A percentile compares a stretch with the other conserved stretches of the same genome.
Conservation (phyloP, 805 yeast species). For the Nakazawaea laoshanensis region DNA sequence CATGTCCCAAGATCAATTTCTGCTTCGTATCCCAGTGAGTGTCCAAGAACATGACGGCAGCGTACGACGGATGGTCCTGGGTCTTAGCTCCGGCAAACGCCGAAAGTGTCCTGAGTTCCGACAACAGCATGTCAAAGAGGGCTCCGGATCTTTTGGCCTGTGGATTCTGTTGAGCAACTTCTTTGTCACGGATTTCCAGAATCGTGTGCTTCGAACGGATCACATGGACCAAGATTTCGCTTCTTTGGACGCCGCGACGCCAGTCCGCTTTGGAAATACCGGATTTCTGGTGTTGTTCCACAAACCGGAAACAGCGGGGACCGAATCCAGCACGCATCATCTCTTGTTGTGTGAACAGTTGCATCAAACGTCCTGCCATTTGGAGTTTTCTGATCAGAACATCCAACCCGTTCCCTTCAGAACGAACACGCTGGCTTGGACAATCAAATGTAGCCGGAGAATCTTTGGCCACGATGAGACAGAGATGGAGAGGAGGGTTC, state of each 20-base stretch:
- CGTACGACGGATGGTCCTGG: conserved; percentile 47
- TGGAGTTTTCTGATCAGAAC: conserved; percentile 67
- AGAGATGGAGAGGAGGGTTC: conserved; percentile 76
- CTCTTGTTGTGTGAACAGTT: conserved; percentile 85
- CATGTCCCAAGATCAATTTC: conserved; percentile 70
- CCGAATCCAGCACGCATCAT: conserved; percentile 77
- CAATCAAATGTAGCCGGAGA: conserved; percentile 66
- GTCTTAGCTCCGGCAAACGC: conserved; percentile 32
- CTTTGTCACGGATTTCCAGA: conserved; percentile 65
- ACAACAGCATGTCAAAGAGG: conserved; percentile 69
- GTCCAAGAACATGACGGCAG: conserved; percentile 81
- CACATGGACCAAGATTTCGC: conserved; percentile 73
- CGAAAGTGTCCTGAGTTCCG: conserved; percentile 54
- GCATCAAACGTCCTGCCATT: conserved; percentile 82
- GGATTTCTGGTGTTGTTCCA: conserved; percentile 51
- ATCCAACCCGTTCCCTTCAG: conserved; percentile 61
- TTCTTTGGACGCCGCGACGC: conserved; percentile 24
- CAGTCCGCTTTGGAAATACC: conserved; percentile 42
- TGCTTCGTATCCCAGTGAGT: conserved; percentile 66
- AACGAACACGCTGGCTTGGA: conserved; percentile 36
- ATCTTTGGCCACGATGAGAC: conserved; percentile 69
- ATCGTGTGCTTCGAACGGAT: conserved; percentile 59
- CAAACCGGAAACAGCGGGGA: conserved; percentile 66
- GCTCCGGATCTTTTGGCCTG: conserved; percentile 69
- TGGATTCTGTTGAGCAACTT: conserved; percentile 80